Evolutionary conservation across 2,329 filamentous ascomycete genomes (phyloP).

Genomic region (Aspergillus phoenicis): DNA sequence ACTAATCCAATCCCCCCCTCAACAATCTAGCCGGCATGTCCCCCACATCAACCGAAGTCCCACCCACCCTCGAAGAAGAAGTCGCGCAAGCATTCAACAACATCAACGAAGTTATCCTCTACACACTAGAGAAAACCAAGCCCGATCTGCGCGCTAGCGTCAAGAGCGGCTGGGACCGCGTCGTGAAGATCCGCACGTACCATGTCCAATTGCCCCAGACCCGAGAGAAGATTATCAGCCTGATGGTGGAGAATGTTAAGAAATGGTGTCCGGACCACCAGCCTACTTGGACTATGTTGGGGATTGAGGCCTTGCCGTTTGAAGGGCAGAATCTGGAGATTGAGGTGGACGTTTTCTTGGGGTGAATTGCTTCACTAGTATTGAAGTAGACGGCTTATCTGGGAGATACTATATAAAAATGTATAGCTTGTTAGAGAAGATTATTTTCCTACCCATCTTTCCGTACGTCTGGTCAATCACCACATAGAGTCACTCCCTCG

Average conservation of each 20-base stretch:
- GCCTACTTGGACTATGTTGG: slow-evolving; percentile 6
- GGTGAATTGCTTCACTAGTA: not conserved
- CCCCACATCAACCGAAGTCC: not conserved
- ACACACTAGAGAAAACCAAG: not conserved
- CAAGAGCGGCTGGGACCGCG: not conserved
- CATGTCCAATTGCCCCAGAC: not conserved
- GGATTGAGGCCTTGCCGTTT: slow-evolving; percentile 9
- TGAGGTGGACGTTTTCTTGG: slow-evolving; percentile 1
- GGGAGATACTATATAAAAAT: too few relatives aligned
- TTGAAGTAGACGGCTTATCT: too few relatives aligned
- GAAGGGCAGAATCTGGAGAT: slow-evolving; percentile 9
- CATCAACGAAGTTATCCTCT: slow-evolving; percentile 10
- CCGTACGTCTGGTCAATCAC: too few relatives aligned
- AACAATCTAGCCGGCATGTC: not conserved
- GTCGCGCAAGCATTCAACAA: slow-evolving; percentile 7
- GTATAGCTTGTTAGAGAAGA: too few relatives aligned
- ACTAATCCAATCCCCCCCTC: too few relatives aligned
- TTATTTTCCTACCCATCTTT: too few relatives aligned
- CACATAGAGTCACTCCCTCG: too few relatives aligned
- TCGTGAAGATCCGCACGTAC: slow-evolving; percentile 7
- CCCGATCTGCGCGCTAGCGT: slow-evolving; percentile 1
- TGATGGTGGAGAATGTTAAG: slow-evolving; percentile 4
- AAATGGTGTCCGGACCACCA: slow-evolving; percentile 7
- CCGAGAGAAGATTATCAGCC: not conserved
- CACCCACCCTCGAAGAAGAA: slow-evolving; percentile 2